phyloP scores from a whole-genome alignment of 164 flowering plant species.

The Buxus sempervirens region DNA sequence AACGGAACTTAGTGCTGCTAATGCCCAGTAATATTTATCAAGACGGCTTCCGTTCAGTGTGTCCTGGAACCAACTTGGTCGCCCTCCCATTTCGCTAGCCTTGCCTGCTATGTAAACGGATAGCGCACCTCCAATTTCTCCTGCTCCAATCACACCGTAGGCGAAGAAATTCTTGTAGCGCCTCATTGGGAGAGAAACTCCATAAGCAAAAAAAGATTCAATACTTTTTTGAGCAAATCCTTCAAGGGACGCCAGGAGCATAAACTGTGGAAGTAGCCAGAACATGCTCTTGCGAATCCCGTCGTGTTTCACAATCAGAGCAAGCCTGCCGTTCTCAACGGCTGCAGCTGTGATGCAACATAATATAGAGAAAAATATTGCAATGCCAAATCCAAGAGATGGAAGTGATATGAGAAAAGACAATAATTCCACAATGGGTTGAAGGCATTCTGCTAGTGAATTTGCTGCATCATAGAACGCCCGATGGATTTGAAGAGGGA shows the following conservation, averaged over 20 bases:
- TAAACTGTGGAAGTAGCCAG: constrained; percentile 47
- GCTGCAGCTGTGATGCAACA: constrained; percentile 42
- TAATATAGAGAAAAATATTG: constrained; percentile 27
- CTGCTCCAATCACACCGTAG: constrained; percentile 26
- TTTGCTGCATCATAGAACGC: constrained; percentile 1
- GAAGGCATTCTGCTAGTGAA: neutral
- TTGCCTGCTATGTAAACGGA: constrained; percentile 25
- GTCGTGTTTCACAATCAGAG: constrained; percentile 21
- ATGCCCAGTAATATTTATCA: constrained; percentile 41
- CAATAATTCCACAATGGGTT: too few relatives aligned
- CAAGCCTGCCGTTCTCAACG: constrained; percentile 34
- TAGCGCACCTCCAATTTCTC: constrained; percentile 23
- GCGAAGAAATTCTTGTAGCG: constrained; percentile 12
- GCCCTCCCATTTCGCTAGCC: constrained; percentile 26
- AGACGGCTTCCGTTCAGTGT: constrained; percentile 37
- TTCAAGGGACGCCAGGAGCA: constrained; percentile 32
- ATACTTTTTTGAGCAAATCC: constrained; percentile 16
- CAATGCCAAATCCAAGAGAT: constrained; percentile 15
- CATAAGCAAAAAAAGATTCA: constrained; percentile 12
- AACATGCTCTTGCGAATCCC: constrained; percentile 39
- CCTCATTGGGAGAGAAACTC: constrained; percentile 15
- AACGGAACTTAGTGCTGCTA: constrained; percentile 31
- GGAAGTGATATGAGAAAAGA: constrained; percentile 6
- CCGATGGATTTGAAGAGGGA: constrained; percentile 27
- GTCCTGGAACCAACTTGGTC: too few relatives aligned